A percentile compares a stretch with the other conserved stretches of the same genome.
phyloP scores from a whole-genome alignment of 345 rosid species.

The Angophora floribunda region DNA sequence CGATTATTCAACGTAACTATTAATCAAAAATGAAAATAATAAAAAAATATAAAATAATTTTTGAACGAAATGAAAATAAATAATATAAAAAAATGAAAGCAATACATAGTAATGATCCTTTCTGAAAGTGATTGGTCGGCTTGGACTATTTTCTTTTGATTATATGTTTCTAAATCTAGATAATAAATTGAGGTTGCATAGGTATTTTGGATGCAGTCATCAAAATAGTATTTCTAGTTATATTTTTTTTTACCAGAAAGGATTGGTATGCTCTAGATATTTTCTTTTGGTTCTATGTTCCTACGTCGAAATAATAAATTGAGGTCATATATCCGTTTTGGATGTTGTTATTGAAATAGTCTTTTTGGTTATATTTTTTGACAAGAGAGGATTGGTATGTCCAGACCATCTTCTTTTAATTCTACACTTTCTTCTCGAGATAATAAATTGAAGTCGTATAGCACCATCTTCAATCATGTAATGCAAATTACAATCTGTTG shows the following conservation, averaged over 20 bases:
- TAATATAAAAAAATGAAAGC: background rate
- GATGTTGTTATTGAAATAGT: no score
- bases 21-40: background rate
- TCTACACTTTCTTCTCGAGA: background rate
- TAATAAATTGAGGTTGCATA: no score
- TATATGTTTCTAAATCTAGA: no score
- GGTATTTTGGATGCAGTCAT: no score
- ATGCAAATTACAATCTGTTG: background rate
- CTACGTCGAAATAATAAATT: background rate
- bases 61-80: background rate
- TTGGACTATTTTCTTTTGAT: background rate
- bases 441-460: no score
- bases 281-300: background rate
- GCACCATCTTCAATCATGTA: background rate
- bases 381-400: background rate
- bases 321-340: no score
- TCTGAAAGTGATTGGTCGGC: background rate
- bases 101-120: background rate
- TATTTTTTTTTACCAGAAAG: no score
- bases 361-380: no score
- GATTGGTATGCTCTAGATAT: no score
- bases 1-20: background rate
- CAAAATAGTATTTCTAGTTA: no score
- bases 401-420: no score
- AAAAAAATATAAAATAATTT: background rate